Evolutionary conservation across 2,329 filamentous ascomycete genomes (phyloP).

Genomic region (Pseudocercospora fuligena): DNA sequence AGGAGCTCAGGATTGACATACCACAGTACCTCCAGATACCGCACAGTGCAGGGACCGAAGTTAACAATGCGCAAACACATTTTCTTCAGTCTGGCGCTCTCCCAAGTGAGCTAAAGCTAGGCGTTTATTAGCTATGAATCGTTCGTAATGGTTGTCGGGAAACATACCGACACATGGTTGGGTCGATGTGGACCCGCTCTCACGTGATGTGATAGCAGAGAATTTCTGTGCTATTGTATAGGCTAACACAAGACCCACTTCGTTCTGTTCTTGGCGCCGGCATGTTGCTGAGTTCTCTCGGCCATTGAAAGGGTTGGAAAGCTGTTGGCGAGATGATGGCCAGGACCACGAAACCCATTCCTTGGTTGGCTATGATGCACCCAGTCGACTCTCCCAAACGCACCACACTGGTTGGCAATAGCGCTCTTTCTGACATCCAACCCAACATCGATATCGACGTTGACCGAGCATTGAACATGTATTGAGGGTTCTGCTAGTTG

Average conservation of each 20-base stretch:
- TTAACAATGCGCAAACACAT: neutral
- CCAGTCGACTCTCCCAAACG: too few species aligned
- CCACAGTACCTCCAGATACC: constrained; percentile 20
- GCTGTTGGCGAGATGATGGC: too few species aligned
- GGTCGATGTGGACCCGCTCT: neutral
- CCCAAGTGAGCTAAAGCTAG: constrained; percentile 15
- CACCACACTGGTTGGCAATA: too few species aligned
- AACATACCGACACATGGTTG: too few species aligned
- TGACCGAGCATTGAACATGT: neutral
- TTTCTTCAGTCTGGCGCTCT: constrained; percentile 15
- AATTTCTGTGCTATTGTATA: neutral
- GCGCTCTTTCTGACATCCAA: too few species aligned
- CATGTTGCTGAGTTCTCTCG: neutral
- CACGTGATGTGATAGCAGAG: neutral
- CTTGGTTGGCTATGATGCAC: too few species aligned
- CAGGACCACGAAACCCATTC: too few species aligned
- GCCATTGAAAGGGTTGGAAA: too few species aligned
- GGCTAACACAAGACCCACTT: neutral
- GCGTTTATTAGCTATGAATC: neutral
- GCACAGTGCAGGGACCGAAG: constrained; percentile 13
- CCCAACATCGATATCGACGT: neutral
- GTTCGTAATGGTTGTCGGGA: too few species aligned
- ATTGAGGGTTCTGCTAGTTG: neutral
- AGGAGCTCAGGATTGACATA: neutral
- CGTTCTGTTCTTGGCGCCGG: neutral